Conservation (phyloP, 1,284 basidiomycete species). For the Termitomyces sp. region DNA sequence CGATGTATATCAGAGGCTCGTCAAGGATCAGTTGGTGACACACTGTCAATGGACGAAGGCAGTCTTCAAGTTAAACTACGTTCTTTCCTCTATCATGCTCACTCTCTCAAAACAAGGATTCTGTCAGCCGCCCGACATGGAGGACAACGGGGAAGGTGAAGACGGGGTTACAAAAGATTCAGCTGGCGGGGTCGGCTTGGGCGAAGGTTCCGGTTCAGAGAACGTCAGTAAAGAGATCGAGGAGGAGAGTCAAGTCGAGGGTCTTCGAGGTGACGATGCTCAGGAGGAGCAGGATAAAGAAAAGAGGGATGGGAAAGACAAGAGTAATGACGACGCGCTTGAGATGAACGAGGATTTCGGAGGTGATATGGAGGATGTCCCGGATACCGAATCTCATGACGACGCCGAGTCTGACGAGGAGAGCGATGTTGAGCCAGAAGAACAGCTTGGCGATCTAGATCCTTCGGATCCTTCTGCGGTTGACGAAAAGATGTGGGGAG, state of each 20-base stretch:
- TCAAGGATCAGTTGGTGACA: conserved; percentile 47
- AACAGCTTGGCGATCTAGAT: conserved; percentile 83
- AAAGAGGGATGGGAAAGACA: conserved; percentile 44
- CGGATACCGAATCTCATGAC: conserved; percentile 55
- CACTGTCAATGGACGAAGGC: conserved; percentile 70
- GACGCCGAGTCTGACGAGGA: conserved; percentile 52
- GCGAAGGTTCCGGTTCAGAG: conserved; percentile 79
- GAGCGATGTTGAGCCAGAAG: conserved; percentile 67
- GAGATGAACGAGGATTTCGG: conserved; percentile 78
- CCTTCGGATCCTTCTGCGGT: conserved; percentile 82
- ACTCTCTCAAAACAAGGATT: conserved; percentile 86
- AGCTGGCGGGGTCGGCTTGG: conserved; percentile 78
- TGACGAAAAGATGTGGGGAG: conserved; percentile 97
- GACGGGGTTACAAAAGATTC: conserved; percentile 49
- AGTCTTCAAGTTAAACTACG: conserved; percentile 81
- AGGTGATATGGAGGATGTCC: conserved; percentile 80
- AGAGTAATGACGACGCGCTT: conserved; percentile 64
- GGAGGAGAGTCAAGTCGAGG: conserved; percentile 96
- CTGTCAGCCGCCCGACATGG: conserved; percentile 78
- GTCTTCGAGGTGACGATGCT: conserved; percentile 73
- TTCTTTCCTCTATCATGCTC: conserved; percentile 71
- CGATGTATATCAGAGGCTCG: conserved; percentile 48
- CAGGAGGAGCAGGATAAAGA: conserved; percentile 39
- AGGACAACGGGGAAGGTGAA: conserved; percentile 45
- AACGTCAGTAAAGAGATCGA: conserved; percentile 91